Evolutionary conservation across 139 green algal species (phyloP), one percentile per base, ranked within the genome.

Genomic region (Edaphochlamys debaryana): DNA sequence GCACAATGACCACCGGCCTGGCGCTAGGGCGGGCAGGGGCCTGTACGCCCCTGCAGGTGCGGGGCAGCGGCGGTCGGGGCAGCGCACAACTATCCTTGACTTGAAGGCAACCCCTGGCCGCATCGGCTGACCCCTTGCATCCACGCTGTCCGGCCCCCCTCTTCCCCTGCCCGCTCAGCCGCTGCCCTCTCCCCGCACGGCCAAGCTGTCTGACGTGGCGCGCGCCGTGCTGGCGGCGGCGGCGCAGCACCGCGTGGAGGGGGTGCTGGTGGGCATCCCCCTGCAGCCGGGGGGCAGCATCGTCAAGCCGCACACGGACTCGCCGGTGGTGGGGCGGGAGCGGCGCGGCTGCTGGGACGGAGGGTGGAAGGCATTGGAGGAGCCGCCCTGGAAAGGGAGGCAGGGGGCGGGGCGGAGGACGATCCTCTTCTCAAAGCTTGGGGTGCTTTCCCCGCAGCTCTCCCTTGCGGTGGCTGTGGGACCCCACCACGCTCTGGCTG

Each of bases 261-360:
- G n/a, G 22, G 41, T 84, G 11, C 27, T 84, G 29, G 78, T 84
- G 50, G 78, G 78, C 25, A 69, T 84, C 13, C 78, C 78, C 29
- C 50, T 84, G 50, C 48, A 77, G 67, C 66, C 66, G 30, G 78
- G 78, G 0, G 78, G 78, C 64, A 75, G 67, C 63, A 67, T 83
- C 34, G 34, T 74, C 77, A 83, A 83, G 42, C 77, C 77, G 36
- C 38, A 83, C 34, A 83, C 77, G 0, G 77, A 83, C 66, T 83
- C 77, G 20, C 45, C 32, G 15, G 54, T 75, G 77, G 77, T 83
- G n/a, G 19, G 75, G 38, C 25, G 45, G 27, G 67, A 15, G 66
- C 20, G 3, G 19, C 30, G 30, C 9, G 5, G 63, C 25, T 5
- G 63, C 29, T 54, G 45, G 13, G 45, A 13, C 45, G 45, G 45